Base-by-base conservation (phyloP, 441 rosid genomes). In the Biscutella laevigata region DNA sequence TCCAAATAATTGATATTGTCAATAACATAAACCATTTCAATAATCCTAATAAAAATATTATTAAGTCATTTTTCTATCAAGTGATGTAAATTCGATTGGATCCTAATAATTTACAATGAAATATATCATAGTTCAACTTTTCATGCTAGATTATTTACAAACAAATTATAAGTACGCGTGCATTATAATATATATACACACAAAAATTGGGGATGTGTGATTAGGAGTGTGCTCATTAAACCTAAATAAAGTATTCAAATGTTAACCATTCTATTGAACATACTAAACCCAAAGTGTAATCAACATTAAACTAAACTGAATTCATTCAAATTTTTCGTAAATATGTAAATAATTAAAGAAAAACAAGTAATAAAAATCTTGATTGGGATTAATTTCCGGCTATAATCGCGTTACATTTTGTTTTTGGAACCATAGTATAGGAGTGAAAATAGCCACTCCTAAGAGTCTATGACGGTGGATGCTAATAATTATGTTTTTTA, bases 401-500 rank as follows among this genome's bases (percentile, higher is more conserved):
- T 42, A 6, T 30, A 21, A 30, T 41, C 21, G 45, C 6, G 35
- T 25, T 37, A 20, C 34, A n/a, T n/a, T n/a, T n/a, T 21, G 5
- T 5, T 39, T 28, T 20, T 6, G 1, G 39, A 47, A 53, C 26
- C 19, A 48, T 44, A 37, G 49, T 22, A 45, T n/a, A 21, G 55
- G 28, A 43, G 55, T 37, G 28, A 45, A 53, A 53, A 45, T 53
- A 47, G 68, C 26, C 57, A 39, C 51, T 39, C 57, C 68, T 55
- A 39, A 5, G 44, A 41, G 62, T 30, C 44, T 55, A 55, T 32
- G 62, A 25, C 28, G 36, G 50, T 55, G 68, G 62, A 19, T 6
- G 32, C 44, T 63, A 47, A 63, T 55, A 29, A 46, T 63, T 47
- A 55, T 56, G 57, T 56, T 64, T 64, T 33, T n/a, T n/a, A n/a